These are phyloP conservation scores for Diplosphaera chodatii DNA, from an alignment of 139 green algal genomes.

Conservation along the genomic window DNA sequence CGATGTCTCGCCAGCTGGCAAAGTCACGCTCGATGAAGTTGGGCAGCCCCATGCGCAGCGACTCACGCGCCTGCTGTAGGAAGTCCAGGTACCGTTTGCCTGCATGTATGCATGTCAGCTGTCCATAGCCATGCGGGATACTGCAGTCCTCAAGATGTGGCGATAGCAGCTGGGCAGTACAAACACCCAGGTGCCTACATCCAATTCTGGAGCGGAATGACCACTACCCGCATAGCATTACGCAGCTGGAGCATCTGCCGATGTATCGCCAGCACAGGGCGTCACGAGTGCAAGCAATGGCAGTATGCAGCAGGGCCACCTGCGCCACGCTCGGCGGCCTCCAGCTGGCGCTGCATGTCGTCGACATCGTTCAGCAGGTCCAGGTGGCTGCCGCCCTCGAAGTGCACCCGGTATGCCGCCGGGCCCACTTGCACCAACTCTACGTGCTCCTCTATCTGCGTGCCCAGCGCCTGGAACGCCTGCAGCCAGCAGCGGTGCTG, in stretches of 20 bases:
- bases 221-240: too few species aligned
- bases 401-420: conserved; percentile 75
- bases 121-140: too few species aligned
- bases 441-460: conserved; percentile 34
- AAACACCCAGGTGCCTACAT: too few species aligned
- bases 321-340: conserved; percentile 62
- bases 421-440: conserved; percentile 32
- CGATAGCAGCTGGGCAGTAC: too few species aligned
- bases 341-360: conserved; percentile 69
- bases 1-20: conserved; percentile 32
- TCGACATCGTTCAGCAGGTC: conserved; percentile 77
- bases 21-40: conserved; percentile 78
- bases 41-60: conserved; percentile 46
- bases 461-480: conserved; percentile 59
- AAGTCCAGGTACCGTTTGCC: conserved; percentile 43
- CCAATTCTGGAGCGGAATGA: too few species aligned
- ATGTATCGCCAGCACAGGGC: too few species aligned
- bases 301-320: conserved; percentile 4
- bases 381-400: conserved; percentile 36
- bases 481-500: conserved; percentile 7
- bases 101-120: too few species aligned
- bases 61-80: conserved; percentile 29
- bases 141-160: too few species aligned
- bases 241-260: too few species aligned
- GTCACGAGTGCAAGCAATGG: too few species aligned